phyloP scores from a whole-genome alignment of 768 basidiomycete genomes.

The Hortiboletus campestris region DNA sequence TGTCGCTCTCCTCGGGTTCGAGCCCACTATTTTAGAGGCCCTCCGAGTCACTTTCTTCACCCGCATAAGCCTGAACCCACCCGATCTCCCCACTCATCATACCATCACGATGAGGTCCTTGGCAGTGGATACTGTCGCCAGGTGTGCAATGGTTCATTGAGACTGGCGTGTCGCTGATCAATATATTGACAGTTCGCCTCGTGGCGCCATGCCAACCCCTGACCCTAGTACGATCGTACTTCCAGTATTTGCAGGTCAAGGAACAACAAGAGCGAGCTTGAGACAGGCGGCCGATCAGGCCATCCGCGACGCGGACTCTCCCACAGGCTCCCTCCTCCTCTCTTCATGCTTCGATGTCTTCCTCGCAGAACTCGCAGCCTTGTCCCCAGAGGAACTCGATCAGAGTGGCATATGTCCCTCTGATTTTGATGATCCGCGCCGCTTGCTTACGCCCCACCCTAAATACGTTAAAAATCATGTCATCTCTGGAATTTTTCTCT shows the following conservation, averaged over 20 bases:
- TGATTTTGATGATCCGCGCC: slow-evolving; percentile 42
- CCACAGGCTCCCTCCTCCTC: slow-evolving; percentile 44
- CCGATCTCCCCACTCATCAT: not conserved
- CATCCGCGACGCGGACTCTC: slow-evolving; percentile 40
- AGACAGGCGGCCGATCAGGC: slow-evolving; percentile 37
- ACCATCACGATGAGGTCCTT: not conserved
- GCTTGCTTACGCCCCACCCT: slow-evolving; percentile 39
- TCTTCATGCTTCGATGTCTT: slow-evolving; percentile 52
- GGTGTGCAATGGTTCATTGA: not conserved
- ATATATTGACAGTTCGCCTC: not conserved
- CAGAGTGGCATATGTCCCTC: slow-evolving; percentile 38
- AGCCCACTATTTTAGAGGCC: slow-evolving; percentile 16
- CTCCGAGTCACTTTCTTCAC: not conserved
- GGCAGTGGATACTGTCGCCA: slow-evolving; percentile 1
- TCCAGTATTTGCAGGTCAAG: slow-evolving; percentile 61
- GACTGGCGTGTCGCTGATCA: not conserved
- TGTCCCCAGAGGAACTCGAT: slow-evolving; percentile 39
- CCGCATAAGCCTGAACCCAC: slow-evolving; percentile 1
- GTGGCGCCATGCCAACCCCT: slow-evolving; percentile 8
- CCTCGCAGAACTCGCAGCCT: slow-evolving; percentile 44
- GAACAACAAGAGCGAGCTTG: slow-evolving; percentile 36
- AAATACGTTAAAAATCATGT: slow-evolving; percentile 46
- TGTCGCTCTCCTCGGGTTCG: slow-evolving; percentile 15
- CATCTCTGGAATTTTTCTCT: slow-evolving; percentile 46
- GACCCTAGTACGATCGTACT: slow-evolving; percentile 24